A percentile compares a stretch with the other conserved stretches of the same genome.
These are phyloP conservation scores for Aureobasidium musti DNA, from an alignment of 2,329 filamentous ascomycete species.

Conservation along the genomic window DNA sequence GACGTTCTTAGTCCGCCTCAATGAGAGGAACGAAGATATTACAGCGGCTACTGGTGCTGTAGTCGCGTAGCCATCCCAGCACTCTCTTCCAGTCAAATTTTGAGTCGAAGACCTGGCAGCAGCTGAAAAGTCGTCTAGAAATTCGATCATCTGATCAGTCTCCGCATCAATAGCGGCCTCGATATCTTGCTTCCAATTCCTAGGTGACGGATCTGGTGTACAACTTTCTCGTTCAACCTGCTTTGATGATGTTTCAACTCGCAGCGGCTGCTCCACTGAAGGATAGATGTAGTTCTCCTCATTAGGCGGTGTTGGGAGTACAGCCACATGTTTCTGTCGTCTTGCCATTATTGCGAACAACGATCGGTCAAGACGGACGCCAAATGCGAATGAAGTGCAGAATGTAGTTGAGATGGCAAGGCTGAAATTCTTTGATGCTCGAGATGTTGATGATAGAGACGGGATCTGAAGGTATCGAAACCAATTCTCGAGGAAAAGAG, in stretches of 20 bases:
- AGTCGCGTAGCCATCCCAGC: constrained; percentile 1
- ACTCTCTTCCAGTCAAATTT: not conserved
- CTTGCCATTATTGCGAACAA: not conserved
- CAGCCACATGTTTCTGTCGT: not conserved
- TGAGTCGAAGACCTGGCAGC: not conserved
- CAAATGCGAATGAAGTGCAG: not conserved
- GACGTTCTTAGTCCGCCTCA: not conserved
- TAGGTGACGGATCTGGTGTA: not conserved
- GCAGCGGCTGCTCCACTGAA: not conserved
- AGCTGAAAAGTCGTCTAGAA: constrained; percentile 11
- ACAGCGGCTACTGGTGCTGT: not conserved
- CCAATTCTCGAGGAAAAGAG: not conserved
- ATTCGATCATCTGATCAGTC: not conserved
- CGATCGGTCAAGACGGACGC: not conserved
- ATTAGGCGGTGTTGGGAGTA: constrained; percentile 16
- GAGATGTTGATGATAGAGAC: not conserved
- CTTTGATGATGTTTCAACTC: not conserved
- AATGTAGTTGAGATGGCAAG: not conserved
- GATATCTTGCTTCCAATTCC: constrained; percentile 1
- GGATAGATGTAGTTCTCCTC: not conserved
- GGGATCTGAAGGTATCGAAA: not conserved
- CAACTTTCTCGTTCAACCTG: not conserved
- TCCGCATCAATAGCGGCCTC: not conserved
- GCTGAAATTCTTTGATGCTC: not conserved
- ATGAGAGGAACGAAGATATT: not conserved